Evolutionary conservation across 1,284 basidiomycete genomes (phyloP).

Genomic region (Chalciporus sp.): DNA sequence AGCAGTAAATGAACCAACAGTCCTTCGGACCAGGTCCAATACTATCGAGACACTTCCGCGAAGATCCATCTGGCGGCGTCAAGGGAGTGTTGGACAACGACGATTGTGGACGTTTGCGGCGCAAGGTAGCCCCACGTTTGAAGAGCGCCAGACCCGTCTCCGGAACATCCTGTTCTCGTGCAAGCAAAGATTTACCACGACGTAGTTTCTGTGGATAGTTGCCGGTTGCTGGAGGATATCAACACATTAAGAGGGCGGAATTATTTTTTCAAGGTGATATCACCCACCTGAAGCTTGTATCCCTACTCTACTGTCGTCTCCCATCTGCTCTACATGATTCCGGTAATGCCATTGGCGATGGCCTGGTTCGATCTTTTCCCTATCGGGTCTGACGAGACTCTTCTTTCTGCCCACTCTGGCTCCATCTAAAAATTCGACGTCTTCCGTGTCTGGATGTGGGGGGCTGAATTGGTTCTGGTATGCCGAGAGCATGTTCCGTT

Average conservation of each 20-base stretch:
- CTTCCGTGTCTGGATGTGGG: slow-evolving; percentile 51
- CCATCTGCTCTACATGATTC: slow-evolving; percentile 83
- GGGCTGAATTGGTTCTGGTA: slow-evolving; percentile 56
- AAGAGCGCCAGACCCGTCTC: slow-evolving; percentile 89
- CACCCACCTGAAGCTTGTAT: slow-evolving; percentile 80
- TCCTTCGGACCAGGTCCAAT: slow-evolving; percentile 87
- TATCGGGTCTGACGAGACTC: slow-evolving; percentile 90
- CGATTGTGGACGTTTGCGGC: slow-evolving; percentile 64
- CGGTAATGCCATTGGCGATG: slow-evolving; percentile 97
- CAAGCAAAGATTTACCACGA: slow-evolving; percentile 86
- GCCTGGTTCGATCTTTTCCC: slow-evolving; percentile 95
- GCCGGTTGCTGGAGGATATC: slow-evolving; percentile 65
- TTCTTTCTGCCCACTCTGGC: slow-evolving; percentile 77
- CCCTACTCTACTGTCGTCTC: slow-evolving; percentile 67
- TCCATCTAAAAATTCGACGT: slow-evolving; percentile 41
- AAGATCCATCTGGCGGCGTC: slow-evolving; percentile 43
- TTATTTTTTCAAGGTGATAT: slow-evolving; percentile 6
- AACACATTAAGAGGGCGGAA: slow-evolving; percentile 8
- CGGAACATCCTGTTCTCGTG: slow-evolving; percentile 82
- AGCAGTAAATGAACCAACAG: slow-evolving; percentile 96
- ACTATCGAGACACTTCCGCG: slow-evolving; percentile 64
- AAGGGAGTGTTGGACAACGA: slow-evolving; percentile 38
- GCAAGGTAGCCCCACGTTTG: slow-evolving; percentile 78
- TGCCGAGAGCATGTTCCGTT: slow-evolving; percentile 50
- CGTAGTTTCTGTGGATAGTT: slow-evolving; percentile 78